Conservation (phyloP, 2,329 filamentous ascomycete species). For the Trichoderma guizhouense region DNA sequence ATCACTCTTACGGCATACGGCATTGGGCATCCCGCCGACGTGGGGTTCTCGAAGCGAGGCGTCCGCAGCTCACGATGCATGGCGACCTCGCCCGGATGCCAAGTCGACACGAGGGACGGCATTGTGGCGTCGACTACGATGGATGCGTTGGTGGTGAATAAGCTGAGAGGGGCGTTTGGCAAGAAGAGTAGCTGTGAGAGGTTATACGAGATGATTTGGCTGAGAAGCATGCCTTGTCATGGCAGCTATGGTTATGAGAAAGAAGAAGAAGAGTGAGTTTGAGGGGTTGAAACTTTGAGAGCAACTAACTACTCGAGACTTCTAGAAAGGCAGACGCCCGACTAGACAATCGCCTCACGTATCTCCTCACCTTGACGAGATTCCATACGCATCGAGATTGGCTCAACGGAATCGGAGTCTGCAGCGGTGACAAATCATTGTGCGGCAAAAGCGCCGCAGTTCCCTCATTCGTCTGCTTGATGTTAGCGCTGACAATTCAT, state of each 20-base stretch:
- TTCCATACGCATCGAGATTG: neutral
- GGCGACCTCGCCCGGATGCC: constrained; percentile 62
- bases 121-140: constrained; percentile 3
- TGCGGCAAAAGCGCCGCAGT: neutral
- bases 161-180: neutral
- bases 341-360: neutral
- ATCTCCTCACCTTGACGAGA: neutral
- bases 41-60: constrained; percentile 62
- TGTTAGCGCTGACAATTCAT: constrained; percentile 6
- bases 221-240: constrained; percentile 2
- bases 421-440: constrained; percentile 9
- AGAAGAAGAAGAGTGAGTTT: neutral
- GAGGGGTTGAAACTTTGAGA: neutral
- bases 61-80: constrained; percentile 62
- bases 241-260: neutral
- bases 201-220: neutral
- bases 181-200: neutral
- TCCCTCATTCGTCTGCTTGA: neutral
- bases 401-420: neutral
- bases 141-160: constrained; percentile 12
- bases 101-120: neutral
- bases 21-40: constrained; percentile 57
- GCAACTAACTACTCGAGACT: neutral
- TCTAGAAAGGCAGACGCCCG: neutral
- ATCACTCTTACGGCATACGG: constrained; percentile 60